Base-by-base conservation (phyloP, 148 eudicot genomes). In the Pharnaceum exiguum region DNA sequence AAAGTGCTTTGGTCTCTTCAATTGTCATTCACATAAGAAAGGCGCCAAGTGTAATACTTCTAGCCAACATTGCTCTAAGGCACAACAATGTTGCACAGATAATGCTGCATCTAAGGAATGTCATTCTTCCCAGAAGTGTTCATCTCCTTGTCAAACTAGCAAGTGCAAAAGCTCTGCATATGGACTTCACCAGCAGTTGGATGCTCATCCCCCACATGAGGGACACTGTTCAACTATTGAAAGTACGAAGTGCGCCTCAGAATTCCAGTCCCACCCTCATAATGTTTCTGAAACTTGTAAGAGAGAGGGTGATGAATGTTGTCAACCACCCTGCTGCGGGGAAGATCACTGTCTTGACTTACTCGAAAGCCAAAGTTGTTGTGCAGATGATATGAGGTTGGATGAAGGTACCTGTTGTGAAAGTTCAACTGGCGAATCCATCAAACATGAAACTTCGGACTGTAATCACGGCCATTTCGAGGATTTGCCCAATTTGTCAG, bases 21-120 rank as follows among this genome's bases (percentile, higher is more conserved):
- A 47, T 3, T 25, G 63, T 37, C 87, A 75, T 46, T 32, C 33
- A n/a, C 81, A 75, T 26, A 63, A 65, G 69, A 74, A 59, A n/a
- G n/a, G n/a, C n/a, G n/a, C n/a, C 10, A 57, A 51, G 29, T 65
- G 71, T 43, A 69, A 70, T 23, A 44, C 71, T 16, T 33, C 36
- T 3, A 31, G 70, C 36, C 67, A 55, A 11, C 68, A 62, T 45
- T 61, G 60, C 30, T 46, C 51, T 10, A 57, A 40, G 17, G n/a
- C 48, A 13, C 47, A 68, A 28, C 60, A 69, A 26, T 70, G 74
- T 23, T 70, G 63, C 23, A 48, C 68, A 7, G 16, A 33, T 31
- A 42, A 25, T 27, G 30, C 58, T 5, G 68, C 5, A n/a, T 32
- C 28, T 58, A 52, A 4, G 33, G n/a, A n/a, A n/a, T n/a, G n/a